A percentile compares a stretch with the other conserved stretches of the same genome.
phyloP scores from a whole-genome alignment of 1,139 yeast species.

The Protomyces inundatus region DNA sequence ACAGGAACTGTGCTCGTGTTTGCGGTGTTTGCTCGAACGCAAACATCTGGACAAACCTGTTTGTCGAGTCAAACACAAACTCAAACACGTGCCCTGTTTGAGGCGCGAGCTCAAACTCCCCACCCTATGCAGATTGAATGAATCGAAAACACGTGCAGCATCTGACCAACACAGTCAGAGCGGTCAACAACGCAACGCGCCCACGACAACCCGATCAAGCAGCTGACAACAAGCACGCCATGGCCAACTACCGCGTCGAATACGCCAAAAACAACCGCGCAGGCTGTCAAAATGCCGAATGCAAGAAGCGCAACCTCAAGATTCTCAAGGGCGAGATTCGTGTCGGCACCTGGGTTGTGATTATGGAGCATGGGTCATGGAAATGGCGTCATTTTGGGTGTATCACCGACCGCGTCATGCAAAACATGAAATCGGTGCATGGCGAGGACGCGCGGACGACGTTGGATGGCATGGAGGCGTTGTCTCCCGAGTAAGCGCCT shows the following conservation, averaged over 20 bases:
- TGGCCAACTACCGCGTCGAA: slow-evolving; percentile 7
- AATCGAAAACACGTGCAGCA: too few species aligned
- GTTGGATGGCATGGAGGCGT: slow-evolving; percentile 14
- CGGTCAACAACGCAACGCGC: background rate
- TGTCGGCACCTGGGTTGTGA: slow-evolving; percentile 20
- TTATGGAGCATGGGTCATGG: slow-evolving; percentile 2
- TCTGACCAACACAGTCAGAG: too few species aligned
- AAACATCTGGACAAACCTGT: too few species aligned
- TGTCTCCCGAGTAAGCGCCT: background rate
- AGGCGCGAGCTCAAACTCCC: too few species aligned
- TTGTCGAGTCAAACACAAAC: too few species aligned
- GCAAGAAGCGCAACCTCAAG: slow-evolving; percentile 11
- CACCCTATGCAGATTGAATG: too few species aligned
- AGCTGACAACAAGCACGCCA: background rate
- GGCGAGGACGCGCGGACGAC: background rate
- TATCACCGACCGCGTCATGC: slow-evolving; percentile 7
- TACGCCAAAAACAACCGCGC: slow-evolving; percentile 15
- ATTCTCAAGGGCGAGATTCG: slow-evolving; percentile 22
- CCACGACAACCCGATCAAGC: background rate
- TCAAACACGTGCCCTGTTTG: too few species aligned
- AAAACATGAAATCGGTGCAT: slow-evolving; percentile 7
- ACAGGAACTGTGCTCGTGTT: too few species aligned
- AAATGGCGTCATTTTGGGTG: slow-evolving; percentile 25
- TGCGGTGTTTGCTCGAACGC: too few species aligned
- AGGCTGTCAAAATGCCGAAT: slow-evolving; percentile 9